Evolutionary conservation across 2,329 filamentous ascomycete genomes (phyloP).

Genomic region (Bimuria novae-zelandiae): DNA sequence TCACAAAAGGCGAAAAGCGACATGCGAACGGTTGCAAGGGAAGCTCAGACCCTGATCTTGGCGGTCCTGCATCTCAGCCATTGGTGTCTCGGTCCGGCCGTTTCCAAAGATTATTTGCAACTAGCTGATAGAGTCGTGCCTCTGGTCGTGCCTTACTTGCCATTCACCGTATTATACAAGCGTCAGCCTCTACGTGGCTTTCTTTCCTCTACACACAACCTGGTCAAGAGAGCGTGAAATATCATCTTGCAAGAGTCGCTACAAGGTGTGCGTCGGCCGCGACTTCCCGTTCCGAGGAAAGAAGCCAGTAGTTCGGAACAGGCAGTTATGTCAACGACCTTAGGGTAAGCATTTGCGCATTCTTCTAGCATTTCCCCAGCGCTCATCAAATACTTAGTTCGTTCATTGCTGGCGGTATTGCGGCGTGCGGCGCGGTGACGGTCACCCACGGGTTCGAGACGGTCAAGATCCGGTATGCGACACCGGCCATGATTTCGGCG

Average conservation of each 20-base stretch:
- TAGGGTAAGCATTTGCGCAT: constrained; percentile 42
- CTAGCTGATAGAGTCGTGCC: not conserved
- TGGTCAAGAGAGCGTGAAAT: too few species aligned
- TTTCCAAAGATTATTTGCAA: constrained; percentile 18
- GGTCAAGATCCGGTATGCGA: constrained; percentile 87
- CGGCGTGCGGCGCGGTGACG: constrained; percentile 95
- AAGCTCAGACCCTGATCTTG: constrained; percentile 11
- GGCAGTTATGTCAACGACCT: constrained; percentile 52
- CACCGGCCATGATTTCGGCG: not conserved
- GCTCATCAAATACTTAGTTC: constrained; percentile 57
- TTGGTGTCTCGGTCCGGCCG: too few species aligned
- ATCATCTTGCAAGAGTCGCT: too few species aligned
- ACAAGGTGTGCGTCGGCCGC: too few species aligned
- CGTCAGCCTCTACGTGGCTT: too few species aligned
- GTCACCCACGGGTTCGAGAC: constrained; percentile 98
- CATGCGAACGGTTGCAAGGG: not conserved
- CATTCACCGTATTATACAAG: not conserved
- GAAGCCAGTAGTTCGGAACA: too few species aligned
- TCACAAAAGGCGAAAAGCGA: not conserved
- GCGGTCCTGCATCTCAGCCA: too few species aligned
- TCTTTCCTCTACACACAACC: too few species aligned
- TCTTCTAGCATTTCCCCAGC: too few species aligned
- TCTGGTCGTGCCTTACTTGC: too few species aligned
- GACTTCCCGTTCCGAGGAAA: too few species aligned
- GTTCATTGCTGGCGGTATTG: constrained; percentile 94